phyloP scores from a whole-genome alignment of 768 basidiomycete genomes.

The Postia placenta region DNA sequence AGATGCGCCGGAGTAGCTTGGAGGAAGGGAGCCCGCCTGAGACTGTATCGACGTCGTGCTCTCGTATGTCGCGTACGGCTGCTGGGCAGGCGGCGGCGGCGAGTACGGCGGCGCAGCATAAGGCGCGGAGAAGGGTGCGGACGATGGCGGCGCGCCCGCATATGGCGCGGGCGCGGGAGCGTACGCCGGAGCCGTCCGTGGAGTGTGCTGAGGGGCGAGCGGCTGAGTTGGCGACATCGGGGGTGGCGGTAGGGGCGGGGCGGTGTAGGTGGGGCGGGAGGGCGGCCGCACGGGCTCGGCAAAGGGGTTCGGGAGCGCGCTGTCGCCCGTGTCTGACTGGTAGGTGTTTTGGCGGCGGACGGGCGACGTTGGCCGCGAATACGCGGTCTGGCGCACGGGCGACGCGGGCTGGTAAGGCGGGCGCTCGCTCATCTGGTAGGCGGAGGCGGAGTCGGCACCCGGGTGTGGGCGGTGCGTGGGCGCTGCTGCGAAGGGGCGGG shows the following conservation, averaged over 20 bases:
- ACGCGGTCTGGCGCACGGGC: constrained; percentile 4
- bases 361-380: constrained; percentile 1
- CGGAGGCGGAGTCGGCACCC: constrained; percentile 2
- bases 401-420: not conserved
- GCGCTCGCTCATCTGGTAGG: constrained; percentile 12
- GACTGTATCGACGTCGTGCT: constrained; percentile 2
- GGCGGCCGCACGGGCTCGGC: constrained; percentile 1
- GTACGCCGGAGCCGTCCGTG: not conserved
- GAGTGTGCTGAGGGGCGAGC: not conserved
- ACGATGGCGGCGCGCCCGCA: no score
- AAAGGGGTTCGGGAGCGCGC: constrained; percentile 10
- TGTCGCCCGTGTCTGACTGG: not conserved
- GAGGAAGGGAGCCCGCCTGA: constrained; percentile 6
- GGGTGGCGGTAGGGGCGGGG: not conserved
- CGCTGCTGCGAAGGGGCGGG: not conserved
- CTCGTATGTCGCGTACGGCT: constrained; percentile 2
- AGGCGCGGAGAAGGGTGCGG: not conserved
- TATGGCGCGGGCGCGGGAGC: not conserved
- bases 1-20: constrained; percentile 2
- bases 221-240: not conserved
- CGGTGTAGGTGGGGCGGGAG: not conserved
- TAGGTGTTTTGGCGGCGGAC: no score
- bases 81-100: not conserved
- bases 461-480: constrained; percentile 8
- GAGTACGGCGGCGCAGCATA: not conserved